These are phyloP conservation scores for Colletotrichum cereale DNA, from an alignment of 2,329 filamentous ascomycete species.

Conservation along the genomic window DNA sequence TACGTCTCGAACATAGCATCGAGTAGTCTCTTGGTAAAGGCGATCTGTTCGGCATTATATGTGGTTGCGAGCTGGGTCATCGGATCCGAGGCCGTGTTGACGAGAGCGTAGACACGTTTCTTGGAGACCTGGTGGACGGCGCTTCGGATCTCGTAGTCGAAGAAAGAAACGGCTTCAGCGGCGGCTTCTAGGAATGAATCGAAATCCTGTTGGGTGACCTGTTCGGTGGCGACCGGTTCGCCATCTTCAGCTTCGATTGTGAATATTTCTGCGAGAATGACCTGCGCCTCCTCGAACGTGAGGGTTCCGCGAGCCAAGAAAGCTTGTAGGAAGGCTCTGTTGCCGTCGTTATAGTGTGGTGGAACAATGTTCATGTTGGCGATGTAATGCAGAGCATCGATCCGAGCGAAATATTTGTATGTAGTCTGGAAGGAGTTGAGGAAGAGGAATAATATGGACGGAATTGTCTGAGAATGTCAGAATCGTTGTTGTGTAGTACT, in stretches of 20 bases:
- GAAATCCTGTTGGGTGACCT: constrained; percentile 78
- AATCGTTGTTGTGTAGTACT: not conserved
- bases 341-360: constrained; percentile 68
- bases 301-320: constrained; percentile 84
- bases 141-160: constrained; percentile 90
- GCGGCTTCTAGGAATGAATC: constrained; percentile 76
- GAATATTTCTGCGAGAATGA: constrained; percentile 81
- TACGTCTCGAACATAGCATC: constrained; percentile 93
- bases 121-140: constrained; percentile 76
- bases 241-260: constrained; percentile 61
- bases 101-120: constrained; percentile 81
- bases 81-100: constrained; percentile 89
- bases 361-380: constrained; percentile 41
- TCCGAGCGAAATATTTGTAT: not conserved
- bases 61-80: constrained; percentile 89
- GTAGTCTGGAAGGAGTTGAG: not conserved
- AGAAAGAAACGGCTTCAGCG: constrained; percentile 78
- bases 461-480: not conserved
- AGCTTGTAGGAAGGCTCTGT: constrained; percentile 92
- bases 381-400: not conserved
- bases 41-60: constrained; percentile 85
- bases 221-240: constrained; percentile 63
- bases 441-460: not conserved
- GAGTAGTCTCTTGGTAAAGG: constrained; percentile 87
- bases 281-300: constrained; percentile 79